Evolutionary conservation across 2,329 filamentous ascomycete species (phyloP), one percentile per base, ranked within the genome.

Genomic region (Chaetomium sp.): DNA sequence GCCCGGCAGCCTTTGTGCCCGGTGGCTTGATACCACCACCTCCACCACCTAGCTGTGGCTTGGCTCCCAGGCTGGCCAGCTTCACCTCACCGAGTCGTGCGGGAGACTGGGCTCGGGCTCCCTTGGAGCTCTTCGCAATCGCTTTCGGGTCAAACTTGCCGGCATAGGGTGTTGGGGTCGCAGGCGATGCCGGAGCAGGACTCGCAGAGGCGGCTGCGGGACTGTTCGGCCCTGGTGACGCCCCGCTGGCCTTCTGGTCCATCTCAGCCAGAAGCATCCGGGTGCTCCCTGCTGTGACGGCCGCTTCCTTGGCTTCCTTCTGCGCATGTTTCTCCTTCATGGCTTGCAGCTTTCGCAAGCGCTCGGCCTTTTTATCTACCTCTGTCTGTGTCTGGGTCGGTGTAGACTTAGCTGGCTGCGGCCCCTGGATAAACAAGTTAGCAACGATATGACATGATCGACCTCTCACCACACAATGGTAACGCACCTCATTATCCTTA

Each of bases 291-390:
- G 81, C 76, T 52, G 82, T 83, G 45, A 85, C 79, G 64, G 87
- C 82, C 65, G 83, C 85, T 67, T 88, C 82, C 68, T 89, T 89
- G 60, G 80, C 81, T 64, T 86, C 86, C 63, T 86, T 86, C 67
- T 85, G 84, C 61, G 89, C 88, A 68, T 90, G 86, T 72, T 91
- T 92, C 71, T 90, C 88, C 73, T 96, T 96, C 91, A 91, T 96
- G 55, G 89, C 88, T 69, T 92, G 89, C 34, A 95, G 74, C 68
- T 89, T 91, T 34, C 89, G 89, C 44, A 91, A 77, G 60, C 88
- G 79, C 70, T 92, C 88, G 49, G 86, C 87, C 69, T 91, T 89
- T 67, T 88, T 90, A 49, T 90, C 85, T 59, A 83, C 81, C 65
- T 90, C 88, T 35, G 81, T 77, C 65, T 84, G 84, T 14, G 72